Evolutionary conservation across 192 early-diverging fungal genomes (phyloP), one percentile per base, ranked within the genome.

Genomic region (Entophlyctis luteolus): DNA sequence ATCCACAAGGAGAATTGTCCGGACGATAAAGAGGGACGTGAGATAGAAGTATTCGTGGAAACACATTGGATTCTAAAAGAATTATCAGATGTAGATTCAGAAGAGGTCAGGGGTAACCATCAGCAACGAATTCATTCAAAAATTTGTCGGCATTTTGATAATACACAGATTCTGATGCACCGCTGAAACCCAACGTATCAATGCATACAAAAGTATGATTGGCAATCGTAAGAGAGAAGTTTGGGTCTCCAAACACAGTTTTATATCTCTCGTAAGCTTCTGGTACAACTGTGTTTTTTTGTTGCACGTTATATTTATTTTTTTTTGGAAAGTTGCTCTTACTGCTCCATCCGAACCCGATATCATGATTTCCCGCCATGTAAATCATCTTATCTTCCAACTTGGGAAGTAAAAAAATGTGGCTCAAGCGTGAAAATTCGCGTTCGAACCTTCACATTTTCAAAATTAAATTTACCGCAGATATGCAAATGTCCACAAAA

Each of bases 331-430:
- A 29, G 29, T 58, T 10, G 4, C 10, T 18, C 20, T 48, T 48
- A 74, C 72, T 68, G 10, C 55, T 66, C 35, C 47, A 35, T 1
- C 78, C 81, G 67, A 79, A 90, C 0, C 95, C 95, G 47, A 95
- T 86, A 72, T 98, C 95, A 72, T 98, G 95, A 75, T 95, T 98
- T 2, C 95, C 95, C 2, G 88, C 88, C 74, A 90, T 86, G 66
- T 88, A 79, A 14, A 81, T 79, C 2, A 86, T 72, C 0, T 55
- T 31, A 0, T 77, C 79, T 22, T 70, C 65, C 31, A 71, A 16
- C 62, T 70, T 27, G 6, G 77, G 70, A 14, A 75, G 12, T 20
- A 59, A 63, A 70, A 87, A 89, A 16, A 90, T 74, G 22, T 79
- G 55, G 12, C 74, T 31, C 52, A 86, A 85, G 2, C 88, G 77